Conservation (phyloP, 192 early-diverging fungal species). For the Coemansia umbellata region DNA sequence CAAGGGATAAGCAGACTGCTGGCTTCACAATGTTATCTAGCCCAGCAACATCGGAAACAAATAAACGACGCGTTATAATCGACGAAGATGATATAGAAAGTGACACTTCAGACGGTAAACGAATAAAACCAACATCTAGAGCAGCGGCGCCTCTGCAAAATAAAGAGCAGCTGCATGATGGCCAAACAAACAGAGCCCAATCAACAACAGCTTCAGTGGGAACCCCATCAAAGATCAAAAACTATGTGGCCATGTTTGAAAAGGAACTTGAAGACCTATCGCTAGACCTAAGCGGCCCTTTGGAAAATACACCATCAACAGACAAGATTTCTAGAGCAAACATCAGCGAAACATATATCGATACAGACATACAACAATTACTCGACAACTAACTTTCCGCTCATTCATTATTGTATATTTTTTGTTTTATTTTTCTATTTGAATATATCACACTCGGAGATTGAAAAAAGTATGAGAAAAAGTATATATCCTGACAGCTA, state of each 20-base stretch:
- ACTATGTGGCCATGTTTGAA: constrained; percentile 40
- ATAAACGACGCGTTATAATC: constrained; percentile 9
- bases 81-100: constrained; percentile 13
- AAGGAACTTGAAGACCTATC: constrained; percentile 27
- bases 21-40: no score
- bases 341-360: constrained; percentile 12
- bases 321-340: constrained; percentile 31
- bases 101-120: constrained; percentile 22
- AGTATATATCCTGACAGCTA: background rate
- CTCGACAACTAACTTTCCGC: background rate
- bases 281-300: constrained; percentile 24
- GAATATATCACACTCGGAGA: no score
- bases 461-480: background rate
- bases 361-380: constrained; percentile 15
- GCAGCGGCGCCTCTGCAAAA: no score
- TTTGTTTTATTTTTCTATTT: background rate
- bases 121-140: background rate
- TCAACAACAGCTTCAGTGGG: background rate
- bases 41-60: background rate
- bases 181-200: background rate
- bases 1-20: no score
- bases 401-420: background rate
- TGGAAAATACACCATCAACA: constrained; percentile 24
- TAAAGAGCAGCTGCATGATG: no score
- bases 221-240: background rate